Conservation (phyloP, 768 basidiomycete genomes). For the Fistulinella prunicolor region DNA sequence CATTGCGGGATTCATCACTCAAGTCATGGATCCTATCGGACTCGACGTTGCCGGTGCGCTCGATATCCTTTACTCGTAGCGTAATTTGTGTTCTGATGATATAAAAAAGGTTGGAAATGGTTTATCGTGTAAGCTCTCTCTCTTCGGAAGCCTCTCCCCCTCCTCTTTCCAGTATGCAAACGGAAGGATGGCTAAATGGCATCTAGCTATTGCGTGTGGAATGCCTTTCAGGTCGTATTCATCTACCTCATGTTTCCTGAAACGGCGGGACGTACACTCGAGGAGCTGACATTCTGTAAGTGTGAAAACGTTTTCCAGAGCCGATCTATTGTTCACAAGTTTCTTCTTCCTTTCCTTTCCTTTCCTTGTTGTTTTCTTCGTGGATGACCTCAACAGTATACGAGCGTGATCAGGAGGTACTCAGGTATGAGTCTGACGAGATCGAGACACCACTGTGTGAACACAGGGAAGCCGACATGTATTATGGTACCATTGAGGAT, state of each 20-base stretch:
- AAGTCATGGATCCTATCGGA: slow-evolving; percentile 12
- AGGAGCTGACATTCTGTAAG: slow-evolving; percentile 20
- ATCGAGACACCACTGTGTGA: not conserved
- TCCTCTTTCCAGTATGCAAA: too few relatives aligned
- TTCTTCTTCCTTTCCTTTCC: too few relatives aligned
- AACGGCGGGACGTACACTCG: slow-evolving; percentile 17
- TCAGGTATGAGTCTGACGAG: not conserved
- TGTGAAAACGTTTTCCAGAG: not conserved
- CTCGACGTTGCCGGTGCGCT: slow-evolving; percentile 3
- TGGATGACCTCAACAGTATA: not conserved
- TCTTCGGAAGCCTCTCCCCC: too few relatives aligned
- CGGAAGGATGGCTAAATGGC: too few relatives aligned
- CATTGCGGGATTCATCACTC: slow-evolving; percentile 11
- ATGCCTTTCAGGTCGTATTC: slow-evolving; percentile 12
- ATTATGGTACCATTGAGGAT: not conserved
- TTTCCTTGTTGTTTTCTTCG: too few relatives aligned
- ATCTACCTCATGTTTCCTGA: slow-evolving; percentile 20
- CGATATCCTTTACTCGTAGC: not conserved
- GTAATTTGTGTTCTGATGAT: not conserved
- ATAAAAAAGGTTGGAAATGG: slow-evolving; percentile 11
- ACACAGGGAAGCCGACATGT: not conserved
- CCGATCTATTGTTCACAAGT: not conserved
- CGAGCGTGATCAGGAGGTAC: not conserved
- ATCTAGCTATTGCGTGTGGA: slow-evolving; percentile 18
- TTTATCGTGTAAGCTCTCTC: slow-evolving; percentile 6